phyloP scores from a whole-genome alignment of 1,284 basidiomycete species.

The Moesziomyces antarcticus region DNA sequence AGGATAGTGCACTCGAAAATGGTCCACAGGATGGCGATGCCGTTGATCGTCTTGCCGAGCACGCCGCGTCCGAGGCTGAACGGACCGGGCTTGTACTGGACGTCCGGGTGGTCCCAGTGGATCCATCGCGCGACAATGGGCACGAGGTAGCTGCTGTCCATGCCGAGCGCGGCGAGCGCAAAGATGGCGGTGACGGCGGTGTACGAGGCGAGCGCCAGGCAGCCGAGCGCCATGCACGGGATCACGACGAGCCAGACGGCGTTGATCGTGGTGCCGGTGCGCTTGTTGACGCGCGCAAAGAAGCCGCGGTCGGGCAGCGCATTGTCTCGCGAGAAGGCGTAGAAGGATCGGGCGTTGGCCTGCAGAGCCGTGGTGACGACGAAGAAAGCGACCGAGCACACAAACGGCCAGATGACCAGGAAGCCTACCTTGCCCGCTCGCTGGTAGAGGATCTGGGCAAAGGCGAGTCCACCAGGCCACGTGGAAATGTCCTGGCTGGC shows the following conservation, averaged over 20 bases:
- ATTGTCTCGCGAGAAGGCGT: constrained; percentile 87
- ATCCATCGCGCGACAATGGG: constrained; percentile 73
- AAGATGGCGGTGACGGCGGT: constrained; percentile 64
- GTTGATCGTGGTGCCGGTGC: constrained; percentile 78
- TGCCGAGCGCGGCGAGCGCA: constrained; percentile 76
- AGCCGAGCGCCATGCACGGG: constrained; percentile 59
- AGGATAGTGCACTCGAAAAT: constrained; percentile 66
- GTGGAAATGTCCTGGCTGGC: constrained; percentile 43
- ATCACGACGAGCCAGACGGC: constrained; percentile 83
- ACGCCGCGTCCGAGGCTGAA: constrained; percentile 83
- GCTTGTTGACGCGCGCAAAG: constrained; percentile 77
- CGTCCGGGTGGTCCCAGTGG: constrained; percentile 82
- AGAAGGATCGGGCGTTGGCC: constrained; percentile 85
- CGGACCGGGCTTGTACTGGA: constrained; percentile 84
- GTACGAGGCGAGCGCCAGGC: constrained; percentile 59
- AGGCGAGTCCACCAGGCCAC: constrained; percentile 65
- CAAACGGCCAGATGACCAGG: constrained; percentile 72
- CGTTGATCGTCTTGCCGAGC: constrained; percentile 76
- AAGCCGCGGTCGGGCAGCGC: constrained; percentile 83
- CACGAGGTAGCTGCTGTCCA: constrained; percentile 75
- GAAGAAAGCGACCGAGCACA: constrained; percentile 66
- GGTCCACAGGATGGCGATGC: constrained; percentile 74
- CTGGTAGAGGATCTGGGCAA: constrained; percentile 62
- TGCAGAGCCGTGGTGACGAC: constrained; percentile 75
- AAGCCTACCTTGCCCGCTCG: constrained; percentile 72